Conservation (phyloP, 2,329 filamentous ascomycete genomes). For the Penicillium sp. region DNA sequence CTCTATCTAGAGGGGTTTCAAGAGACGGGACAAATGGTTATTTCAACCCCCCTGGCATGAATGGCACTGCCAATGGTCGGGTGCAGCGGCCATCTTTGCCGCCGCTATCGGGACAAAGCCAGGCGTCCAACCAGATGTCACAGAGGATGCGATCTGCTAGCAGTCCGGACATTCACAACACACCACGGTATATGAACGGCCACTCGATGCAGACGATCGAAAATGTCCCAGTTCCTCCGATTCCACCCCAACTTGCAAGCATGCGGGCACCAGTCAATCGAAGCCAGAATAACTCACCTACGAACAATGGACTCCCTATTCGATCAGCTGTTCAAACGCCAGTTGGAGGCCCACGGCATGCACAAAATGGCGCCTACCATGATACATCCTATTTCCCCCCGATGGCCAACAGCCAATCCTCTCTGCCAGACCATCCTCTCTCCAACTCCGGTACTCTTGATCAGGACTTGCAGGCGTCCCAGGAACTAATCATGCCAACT, state of each 20-base stretch:
- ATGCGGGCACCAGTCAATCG: constrained; percentile 62
- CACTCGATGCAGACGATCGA: constrained; percentile 52
- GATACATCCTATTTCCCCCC: constrained; percentile 20
- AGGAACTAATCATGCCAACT: constrained; percentile 51
- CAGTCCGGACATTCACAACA: constrained; percentile 81
- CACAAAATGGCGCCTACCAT: constrained; percentile 33
- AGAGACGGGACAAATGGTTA: constrained; percentile 67
- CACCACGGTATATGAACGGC: constrained; percentile 45
- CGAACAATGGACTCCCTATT: constrained; percentile 60
- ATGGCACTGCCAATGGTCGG: constrained; percentile 49
- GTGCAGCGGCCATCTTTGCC: constrained; percentile 73
- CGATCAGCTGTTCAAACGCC: constrained; percentile 69
- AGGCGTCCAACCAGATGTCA: constrained; percentile 51
- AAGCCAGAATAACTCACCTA: constrained; percentile 78
- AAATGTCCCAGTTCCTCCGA: constrained; percentile 69
- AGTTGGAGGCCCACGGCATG: constrained; percentile 52
- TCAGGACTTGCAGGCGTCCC: constrained; percentile 26
- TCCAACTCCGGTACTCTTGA: constrained; percentile 9
- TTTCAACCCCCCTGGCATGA: constrained; percentile 43
- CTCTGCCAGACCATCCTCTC: constrained; percentile 8
- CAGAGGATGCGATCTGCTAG: constrained; percentile 86
- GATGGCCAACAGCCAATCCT: constrained; percentile 12
- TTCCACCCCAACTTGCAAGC: constrained; percentile 65
- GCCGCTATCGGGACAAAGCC: constrained; percentile 57
- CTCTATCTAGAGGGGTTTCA: constrained; percentile 75